Base-by-base conservation (phyloP, 2,329 filamentous ascomycete species). In the Talaromyces pinophilus region DNA sequence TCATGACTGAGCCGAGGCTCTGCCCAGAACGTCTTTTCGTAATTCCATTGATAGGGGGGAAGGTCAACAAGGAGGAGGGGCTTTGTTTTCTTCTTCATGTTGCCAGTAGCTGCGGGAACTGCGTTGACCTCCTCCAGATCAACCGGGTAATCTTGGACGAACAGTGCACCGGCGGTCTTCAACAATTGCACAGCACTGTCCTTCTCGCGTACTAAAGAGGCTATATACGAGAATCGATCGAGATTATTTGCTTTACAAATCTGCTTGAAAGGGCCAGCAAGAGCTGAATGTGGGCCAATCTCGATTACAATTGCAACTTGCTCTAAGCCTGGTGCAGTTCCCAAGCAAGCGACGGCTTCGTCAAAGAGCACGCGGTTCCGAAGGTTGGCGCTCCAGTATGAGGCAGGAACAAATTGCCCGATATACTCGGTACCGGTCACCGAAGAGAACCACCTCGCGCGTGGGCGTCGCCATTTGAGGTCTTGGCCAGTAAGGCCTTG, bases 351-450 rank as follows among this genome's bases (percentile, higher is more conserved):
- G 5, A 57, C n/a, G 0, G 52, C 62, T 5, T 25, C 10, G 40
- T 59, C 4, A 13, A 59, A 59, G 44, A 30, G 54, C 3, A 59
- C 62, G 6, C 28, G 52, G 13, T 42, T 38, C 0, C 35, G n/a
- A 19, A 63, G 35, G 35, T 63, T 63, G 5, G 19, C 5, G 8
- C 17, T 57, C 62, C 62, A 63, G 25, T 63, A 63, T 42, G 22
- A n/a, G 11, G 19, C 25, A 19, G 25, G 30, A 0, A 54, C 19
- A 1, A 1, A 0, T 5, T 25, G 4, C 0, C 17, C 33, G 2
- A 5, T 28, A 8, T 10, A 38, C 11, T 63, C 42, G 0, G 8
- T 3, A 17, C 35, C 48, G 6, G 35, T 63, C 2, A 57, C 50
- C 0, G 62, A 63, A 5, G 62, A 63, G 17, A 57, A 6, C 55